Conservation (phyloP, 2,329 filamentous ascomycete genomes). For the Amphichorda felina region DNA sequence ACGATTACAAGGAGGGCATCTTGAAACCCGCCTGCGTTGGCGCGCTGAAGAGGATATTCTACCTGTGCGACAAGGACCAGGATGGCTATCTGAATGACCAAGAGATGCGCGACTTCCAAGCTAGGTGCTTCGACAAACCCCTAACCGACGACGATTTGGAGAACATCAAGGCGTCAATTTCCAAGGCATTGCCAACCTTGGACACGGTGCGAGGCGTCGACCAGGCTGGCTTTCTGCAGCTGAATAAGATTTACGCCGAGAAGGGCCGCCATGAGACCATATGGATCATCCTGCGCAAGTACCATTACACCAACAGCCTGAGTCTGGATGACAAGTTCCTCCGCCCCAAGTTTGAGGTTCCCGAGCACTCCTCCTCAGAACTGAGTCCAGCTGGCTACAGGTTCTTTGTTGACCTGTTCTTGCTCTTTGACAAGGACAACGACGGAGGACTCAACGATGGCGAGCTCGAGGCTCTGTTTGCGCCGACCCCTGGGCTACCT, state of each 20-base stretch:
- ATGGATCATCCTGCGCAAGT: slow-evolving; percentile 91
- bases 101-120: slow-evolving; percentile 85
- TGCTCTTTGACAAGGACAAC: slow-evolving; percentile 94
- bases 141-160: slow-evolving; percentile 70
- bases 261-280: slow-evolving; percentile 97
- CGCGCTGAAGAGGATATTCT: slow-evolving; percentile 84
- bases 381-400: slow-evolving; percentile 88
- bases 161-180: slow-evolving; percentile 83
- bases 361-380: slow-evolving; percentile 84
- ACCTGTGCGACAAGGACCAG: slow-evolving; percentile 91
- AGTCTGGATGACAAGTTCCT: slow-evolving; percentile 86
- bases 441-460: slow-evolving; percentile 84
- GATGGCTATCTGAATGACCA: slow-evolving; percentile 84
- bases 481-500: slow-evolving; percentile 83
- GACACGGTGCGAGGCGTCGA: slow-evolving; percentile 64
- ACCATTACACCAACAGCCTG: slow-evolving; percentile 91
- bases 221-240: slow-evolving; percentile 68
- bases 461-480: slow-evolving; percentile 78
- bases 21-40: slow-evolving; percentile 83
- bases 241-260: slow-evolving; percentile 94
- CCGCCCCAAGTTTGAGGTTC: slow-evolving; percentile 88
- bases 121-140: slow-evolving; percentile 83
- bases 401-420: slow-evolving; percentile 93
- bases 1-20: slow-evolving; percentile 84
- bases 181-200: slow-evolving; percentile 52